Evolutionary conservation across 148 eudicot genomes (phyloP), one percentile per base, ranked within the genome.

Genomic region (Euryodendron excelsum): DNA sequence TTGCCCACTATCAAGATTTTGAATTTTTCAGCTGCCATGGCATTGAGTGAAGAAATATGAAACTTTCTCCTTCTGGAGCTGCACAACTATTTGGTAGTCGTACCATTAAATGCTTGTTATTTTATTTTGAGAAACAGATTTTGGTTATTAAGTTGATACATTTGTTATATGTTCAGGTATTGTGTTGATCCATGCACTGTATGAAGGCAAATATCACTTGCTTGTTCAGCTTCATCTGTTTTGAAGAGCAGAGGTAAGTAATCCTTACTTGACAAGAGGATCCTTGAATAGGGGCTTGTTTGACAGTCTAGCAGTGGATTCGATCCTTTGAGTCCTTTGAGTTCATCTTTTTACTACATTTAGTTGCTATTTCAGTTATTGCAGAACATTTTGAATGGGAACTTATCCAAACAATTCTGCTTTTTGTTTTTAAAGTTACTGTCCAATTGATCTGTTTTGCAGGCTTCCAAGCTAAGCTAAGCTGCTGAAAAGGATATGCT

Each of bases 21-120:
- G 37, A 84, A 78, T 37, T 45, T 63, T 69, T 82, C 84, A 72
- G 86, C 82, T 52, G 53, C 82, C 61, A 79, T 60, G 69, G 89
- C 88, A 31, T 76, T 91, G 73, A 92, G 91, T 81, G 83, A 90
- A 81, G 97, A 92, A 80, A 89, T 90, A 81, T 91, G 85, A 86
- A 72, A 17, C 28, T 70, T 61, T 74, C 41, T 65, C 73, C 74
- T 39, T 11, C 45, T 15, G 36, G 20, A 17, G 74, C 45, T 23
- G 4, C 44, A n/a, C n/a, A 59, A 53, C 34, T 61, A 79, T 60
- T 62, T 76, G 36, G 33, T 52, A 44, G 14, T 37, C 71, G 69
- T 18, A 45, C 55, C 10, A 0, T 79, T 10, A 3, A 1, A 59
- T 60, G 30, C 13, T 44, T 44, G 28, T 44, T 11, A 9, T 48